Conservation (phyloP, 2,329 filamentous ascomycete genomes). For the Botryotinia globosa region DNA sequence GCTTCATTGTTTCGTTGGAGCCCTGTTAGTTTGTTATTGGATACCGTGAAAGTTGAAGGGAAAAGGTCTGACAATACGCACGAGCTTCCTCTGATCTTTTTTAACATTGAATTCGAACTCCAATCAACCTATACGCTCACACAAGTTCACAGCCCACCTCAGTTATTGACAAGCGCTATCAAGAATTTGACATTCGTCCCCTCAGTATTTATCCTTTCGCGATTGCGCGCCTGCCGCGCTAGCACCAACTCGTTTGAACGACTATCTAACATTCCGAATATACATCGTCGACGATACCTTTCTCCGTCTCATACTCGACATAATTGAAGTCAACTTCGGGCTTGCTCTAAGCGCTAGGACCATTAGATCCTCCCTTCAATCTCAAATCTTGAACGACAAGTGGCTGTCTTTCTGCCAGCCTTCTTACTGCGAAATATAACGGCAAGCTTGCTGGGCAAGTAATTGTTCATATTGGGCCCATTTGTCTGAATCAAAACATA, state of each 20-base stretch:
- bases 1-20: not conserved
- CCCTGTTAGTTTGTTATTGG: conserved; percentile 11
- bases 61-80: conserved; percentile 16
- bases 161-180: conserved; percentile 9
- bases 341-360: conserved; percentile 5
- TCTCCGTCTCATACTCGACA: not conserved
- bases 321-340: not conserved
- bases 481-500: conserved; percentile 3
- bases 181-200: conserved; percentile 1
- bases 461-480: conserved; percentile 24
- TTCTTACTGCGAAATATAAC: conserved; percentile 23
- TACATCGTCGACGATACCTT: not conserved
- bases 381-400: conserved; percentile 5
- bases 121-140: conserved; percentile 8
- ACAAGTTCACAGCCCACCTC: not conserved
- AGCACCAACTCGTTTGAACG: not conserved
- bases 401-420: not conserved
- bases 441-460: conserved; percentile 36
- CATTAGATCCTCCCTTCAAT: not conserved
- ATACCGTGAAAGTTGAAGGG: not conserved
- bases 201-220: not conserved
- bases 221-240: conserved; percentile 12
- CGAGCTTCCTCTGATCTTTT: conserved; percentile 20
- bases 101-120: conserved; percentile 4
- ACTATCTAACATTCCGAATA: conserved; percentile 3